Evolutionary conservation across 1,284 basidiomycete species (phyloP).

Genomic region (Termitomyces sp.): DNA sequence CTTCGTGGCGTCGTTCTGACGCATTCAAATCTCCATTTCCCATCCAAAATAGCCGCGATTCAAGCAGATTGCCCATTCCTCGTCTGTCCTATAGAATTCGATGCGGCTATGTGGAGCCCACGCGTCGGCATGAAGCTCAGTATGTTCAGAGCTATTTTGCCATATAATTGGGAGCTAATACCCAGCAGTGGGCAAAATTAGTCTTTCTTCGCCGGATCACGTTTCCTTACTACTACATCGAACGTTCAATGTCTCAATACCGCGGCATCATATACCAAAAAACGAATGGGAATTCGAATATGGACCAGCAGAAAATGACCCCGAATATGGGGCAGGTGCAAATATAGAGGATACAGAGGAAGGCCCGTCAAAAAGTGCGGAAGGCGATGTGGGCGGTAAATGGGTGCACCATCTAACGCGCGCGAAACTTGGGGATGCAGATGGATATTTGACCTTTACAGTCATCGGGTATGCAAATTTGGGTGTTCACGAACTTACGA

Average conservation of each 20-base stretch:
- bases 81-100: conserved; percentile 72
- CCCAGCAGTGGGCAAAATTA: conserved; percentile 75
- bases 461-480: conserved; percentile 74
- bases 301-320: conserved; percentile 71
- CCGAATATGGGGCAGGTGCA: conserved; percentile 53
- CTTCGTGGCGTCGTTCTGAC: conserved; percentile 86
- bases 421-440: conserved; percentile 65
- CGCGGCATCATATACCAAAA: conserved; percentile 83
- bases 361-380: conserved; percentile 19
- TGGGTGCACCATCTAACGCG: conserved; percentile 81
- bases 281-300: conserved; percentile 87
- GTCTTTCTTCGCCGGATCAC: conserved; percentile 90
- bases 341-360: conserved; percentile 25
- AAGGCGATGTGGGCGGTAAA: conserved; percentile 52
- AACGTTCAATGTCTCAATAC: conserved; percentile 97
- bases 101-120: conserved; percentile 89
- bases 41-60: conserved; percentile 65
- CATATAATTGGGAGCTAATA: conserved; percentile 11
- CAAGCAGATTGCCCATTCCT: conserved; percentile 86
- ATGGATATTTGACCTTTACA: conserved; percentile 78
- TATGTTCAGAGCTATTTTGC: conserved; percentile 33
- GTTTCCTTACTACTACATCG: conserved; percentile 89
- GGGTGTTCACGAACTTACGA: not conserved
- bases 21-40: conserved; percentile 75
- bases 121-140: conserved; percentile 80